Evolutionary conservation across 768 basidiomycete genomes (phyloP), one percentile per base, ranked within the genome.

Genomic region (Macrocybe gigantea): DNA sequence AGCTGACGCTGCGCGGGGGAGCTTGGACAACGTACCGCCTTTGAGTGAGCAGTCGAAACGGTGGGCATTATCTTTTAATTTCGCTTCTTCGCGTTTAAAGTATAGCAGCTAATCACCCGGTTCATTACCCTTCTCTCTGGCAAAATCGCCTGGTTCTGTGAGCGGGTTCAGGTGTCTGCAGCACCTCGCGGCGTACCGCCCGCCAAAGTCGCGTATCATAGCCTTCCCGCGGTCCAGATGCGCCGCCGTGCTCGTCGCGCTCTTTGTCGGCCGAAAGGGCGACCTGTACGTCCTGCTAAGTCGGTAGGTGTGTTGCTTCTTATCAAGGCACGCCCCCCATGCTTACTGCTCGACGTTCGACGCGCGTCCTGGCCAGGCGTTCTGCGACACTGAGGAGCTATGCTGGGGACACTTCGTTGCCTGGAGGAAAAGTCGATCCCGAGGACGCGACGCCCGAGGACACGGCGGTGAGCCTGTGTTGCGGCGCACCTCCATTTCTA

Each of bases 211-310:
- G 22, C 22, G 22, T 22, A 22, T 22, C 22, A 47, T 78, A 51
- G 56, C 63, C 46, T 68, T 78, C 44, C 88, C 88, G 0, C 72
- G 79, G 9, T 74, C 78, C 6, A 66, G 76, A 43, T 74, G 77
- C 45, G 85, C 90, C 0, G 88, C 88, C 0, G 90, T 93, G 1
- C 74, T 93, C 7, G 85, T 93, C 1, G 88, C 89, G 8, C 58
- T 95, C 42, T 95, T 95, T 51, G 81, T 92, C 2, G 93, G 93
- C 0, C 71, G 92, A 6, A 72, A 74, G 31, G 92, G 93, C 5
- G 89, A 94, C 55, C 58, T 95, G 22, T 88, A 93, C 55, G 93
- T 94, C 3, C 60, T 93, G 31, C 73, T 94, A n/a, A 90, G 80
- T 57, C 73, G 83, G 89, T 88, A 59, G 57, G 85, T 70, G 47